Percentiles rank a stretch among this genome's conserved stretches.
phyloP scores from a whole-genome alignment of 306 rosid species.

The Ochetophila trinervis region DNA sequence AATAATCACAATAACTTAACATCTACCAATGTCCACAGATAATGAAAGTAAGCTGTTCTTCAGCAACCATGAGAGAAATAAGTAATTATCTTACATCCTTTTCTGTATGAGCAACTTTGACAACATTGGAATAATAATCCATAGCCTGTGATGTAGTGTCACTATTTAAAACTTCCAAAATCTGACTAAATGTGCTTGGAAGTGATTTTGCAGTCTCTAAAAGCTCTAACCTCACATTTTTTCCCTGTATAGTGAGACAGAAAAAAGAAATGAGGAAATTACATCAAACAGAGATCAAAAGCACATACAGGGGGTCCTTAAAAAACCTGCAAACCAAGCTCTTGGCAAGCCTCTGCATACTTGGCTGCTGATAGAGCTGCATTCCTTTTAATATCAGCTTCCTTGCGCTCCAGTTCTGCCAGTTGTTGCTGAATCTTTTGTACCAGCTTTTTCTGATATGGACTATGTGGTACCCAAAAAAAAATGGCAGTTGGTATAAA shows the following conservation, averaged over 20 bases:
- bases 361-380: slow-evolving; percentile 73
- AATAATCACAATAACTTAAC: slow-evolving; percentile 16
- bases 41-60: not conserved
- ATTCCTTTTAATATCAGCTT: slow-evolving; percentile 82
- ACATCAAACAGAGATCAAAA: not conserved
- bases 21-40: not conserved
- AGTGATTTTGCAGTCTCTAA: slow-evolving; percentile 84
- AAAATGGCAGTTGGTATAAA: slow-evolving; percentile 8
- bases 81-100: slow-evolving; percentile 63
- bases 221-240: slow-evolving; percentile 74
- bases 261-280: not conserved
- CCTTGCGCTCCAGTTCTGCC: slow-evolving; percentile 88
- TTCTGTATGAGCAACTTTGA: slow-evolving; percentile 76
- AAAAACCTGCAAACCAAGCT: slow-evolving; percentile 90
- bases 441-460: slow-evolving; percentile 86
- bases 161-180: slow-evolving; percentile 65
- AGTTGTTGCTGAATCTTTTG: slow-evolving; percentile 95
- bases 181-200: slow-evolving; percentile 67
- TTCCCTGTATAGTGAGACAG: slow-evolving; percentile 58
- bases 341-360: slow-evolving; percentile 93
- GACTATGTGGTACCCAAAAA: slow-evolving; percentile 51
- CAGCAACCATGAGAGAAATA: slow-evolving; percentile 13
- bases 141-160: slow-evolving; percentile 62
- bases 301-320: slow-evolving; percentile 10
- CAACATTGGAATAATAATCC: slow-evolving; percentile 81